Conservation (phyloP, 345 rosid species). For the Eucalyptus microcorys region DNA sequence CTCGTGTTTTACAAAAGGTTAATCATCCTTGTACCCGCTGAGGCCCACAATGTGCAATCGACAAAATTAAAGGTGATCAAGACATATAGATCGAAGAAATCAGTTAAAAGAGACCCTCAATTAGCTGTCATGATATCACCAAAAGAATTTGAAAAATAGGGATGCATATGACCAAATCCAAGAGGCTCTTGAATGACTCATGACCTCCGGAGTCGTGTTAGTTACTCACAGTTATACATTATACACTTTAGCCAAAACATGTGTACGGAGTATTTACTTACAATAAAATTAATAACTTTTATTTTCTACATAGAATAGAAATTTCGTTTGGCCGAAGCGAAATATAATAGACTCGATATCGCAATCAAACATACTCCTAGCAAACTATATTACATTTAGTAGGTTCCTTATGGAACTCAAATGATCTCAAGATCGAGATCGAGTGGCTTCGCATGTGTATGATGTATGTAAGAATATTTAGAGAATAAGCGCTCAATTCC, state of each 20-base stretch:
- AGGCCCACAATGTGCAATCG: not conserved
- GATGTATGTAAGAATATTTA: not conserved
- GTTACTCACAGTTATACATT: too few relatives aligned
- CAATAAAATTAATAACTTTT: not conserved
- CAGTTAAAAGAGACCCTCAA: not conserved
- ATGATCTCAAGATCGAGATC: not conserved
- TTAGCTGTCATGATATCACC: not conserved
- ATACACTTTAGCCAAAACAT: too few relatives aligned
- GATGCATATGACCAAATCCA: too few relatives aligned
- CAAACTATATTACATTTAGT: not conserved
- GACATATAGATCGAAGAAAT: not conserved
- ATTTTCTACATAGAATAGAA: not conserved
- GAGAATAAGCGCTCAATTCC: not conserved
- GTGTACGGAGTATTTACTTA: not conserved
- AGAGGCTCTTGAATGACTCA: too few relatives aligned
- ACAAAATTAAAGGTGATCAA: not conserved
- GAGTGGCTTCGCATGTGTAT: not conserved
- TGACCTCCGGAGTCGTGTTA: too few relatives aligned
- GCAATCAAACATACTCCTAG: not conserved
- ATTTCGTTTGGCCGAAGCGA: accelerated
- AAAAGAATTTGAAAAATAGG: too few relatives aligned
- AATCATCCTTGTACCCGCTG: not conserved
- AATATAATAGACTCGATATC: not conserved
- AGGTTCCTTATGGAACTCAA: not conserved
- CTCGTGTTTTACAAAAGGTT: not conserved